Base-by-base conservation (phyloP, 768 basidiomycete species). In the Floccularia luteovirens region DNA sequence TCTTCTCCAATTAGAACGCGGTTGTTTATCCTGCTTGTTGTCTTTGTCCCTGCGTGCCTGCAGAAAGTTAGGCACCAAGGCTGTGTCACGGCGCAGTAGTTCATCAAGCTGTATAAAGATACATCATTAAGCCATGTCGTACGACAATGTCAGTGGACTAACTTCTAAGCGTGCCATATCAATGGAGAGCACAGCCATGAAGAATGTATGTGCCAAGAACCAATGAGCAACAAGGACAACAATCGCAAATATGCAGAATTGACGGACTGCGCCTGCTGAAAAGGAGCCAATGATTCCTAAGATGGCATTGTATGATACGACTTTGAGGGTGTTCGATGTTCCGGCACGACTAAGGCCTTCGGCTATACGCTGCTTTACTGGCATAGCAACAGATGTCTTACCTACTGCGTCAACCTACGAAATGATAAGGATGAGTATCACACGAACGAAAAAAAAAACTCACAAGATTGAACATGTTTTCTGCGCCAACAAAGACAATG, bases 121-220 rank as follows among this genome's bases (percentile, higher is more conserved):
- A 21, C 20, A n/a, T n/a, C n/a, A n/a, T n/a, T n/a, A n/a, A n/a
- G n/a, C n/a, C n/a, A n/a, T n/a, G n/a, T n/a, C n/a, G n/a, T n/a
- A n/a, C n/a, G n/a, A n/a, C n/a, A n/a, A n/a, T n/a, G n/a, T n/a
- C 42, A 17, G 7, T 6, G 16, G 20, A 62, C 71, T 36, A 51
- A 79, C 82, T 65, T 94, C 94, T 19, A 99, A 62, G 33, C 94
- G 79, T 49, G 96, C 92, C 33, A 97, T 80, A 64, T 99, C 94
- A 49, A 99, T 96, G 0, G 90, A 91, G 17, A 99, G 65, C 20
- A 96, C 91, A 5, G 93, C 87, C 47, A 93, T 70, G 62, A 94
- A 97, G 64, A 97, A 94, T 0, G 91, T 96, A 54, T 96, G 90
- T 12, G 94, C 84, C 44, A 98, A 72, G 64, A 93, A 94, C 91